Conservation (phyloP, 202 grass and related monocot genomes). For the Digitaria exilis region DNA sequence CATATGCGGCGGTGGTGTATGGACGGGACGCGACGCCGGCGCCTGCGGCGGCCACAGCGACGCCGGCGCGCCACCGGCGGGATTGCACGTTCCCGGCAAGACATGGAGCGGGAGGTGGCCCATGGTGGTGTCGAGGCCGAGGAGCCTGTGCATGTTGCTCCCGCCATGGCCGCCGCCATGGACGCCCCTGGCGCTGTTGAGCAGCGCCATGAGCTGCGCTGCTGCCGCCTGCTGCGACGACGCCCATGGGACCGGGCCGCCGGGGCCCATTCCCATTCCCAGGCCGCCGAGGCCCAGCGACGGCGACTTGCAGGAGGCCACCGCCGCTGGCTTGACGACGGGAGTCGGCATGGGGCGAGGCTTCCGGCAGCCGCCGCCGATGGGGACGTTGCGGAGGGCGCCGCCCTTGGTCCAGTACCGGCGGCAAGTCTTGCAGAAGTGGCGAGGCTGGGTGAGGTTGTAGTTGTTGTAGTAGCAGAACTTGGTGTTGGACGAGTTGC, state of each 20-base stretch:
- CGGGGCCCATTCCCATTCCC: constrained; percentile 12
- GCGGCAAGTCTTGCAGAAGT: constrained; percentile 87
- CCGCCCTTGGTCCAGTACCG: constrained; percentile 84
- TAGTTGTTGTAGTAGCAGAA: constrained; percentile 92
- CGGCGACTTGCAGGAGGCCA: constrained; percentile 48
- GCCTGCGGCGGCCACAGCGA: constrained; percentile 53
- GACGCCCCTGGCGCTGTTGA: constrained; percentile 51
- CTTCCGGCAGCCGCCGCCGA: constrained; percentile 69
- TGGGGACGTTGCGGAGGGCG: constrained; percentile 74
- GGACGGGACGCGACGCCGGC: neutral
- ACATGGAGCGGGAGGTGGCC: constrained; percentile 46
- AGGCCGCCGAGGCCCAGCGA: constrained; percentile 54
- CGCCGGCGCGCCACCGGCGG: neutral
- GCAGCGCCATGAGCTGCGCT: constrained; percentile 63
- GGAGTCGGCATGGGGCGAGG: constrained; percentile 50
- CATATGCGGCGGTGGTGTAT: constrained; percentile 35
- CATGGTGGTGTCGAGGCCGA: constrained; percentile 47
- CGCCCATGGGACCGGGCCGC: constrained; percentile 35
- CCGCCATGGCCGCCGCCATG: constrained; percentile 32
- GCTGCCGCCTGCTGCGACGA: constrained; percentile 50
- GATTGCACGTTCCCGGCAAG: constrained; percentile 33
- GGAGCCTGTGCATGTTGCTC: constrained; percentile 45
- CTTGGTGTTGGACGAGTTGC: constrained; percentile 76
- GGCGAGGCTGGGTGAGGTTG: constrained; percentile 70
- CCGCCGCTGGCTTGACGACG: constrained; percentile 37